phyloP scores from a whole-genome alignment of 257 asterid species.

The Leptodermis oblonga region DNA sequence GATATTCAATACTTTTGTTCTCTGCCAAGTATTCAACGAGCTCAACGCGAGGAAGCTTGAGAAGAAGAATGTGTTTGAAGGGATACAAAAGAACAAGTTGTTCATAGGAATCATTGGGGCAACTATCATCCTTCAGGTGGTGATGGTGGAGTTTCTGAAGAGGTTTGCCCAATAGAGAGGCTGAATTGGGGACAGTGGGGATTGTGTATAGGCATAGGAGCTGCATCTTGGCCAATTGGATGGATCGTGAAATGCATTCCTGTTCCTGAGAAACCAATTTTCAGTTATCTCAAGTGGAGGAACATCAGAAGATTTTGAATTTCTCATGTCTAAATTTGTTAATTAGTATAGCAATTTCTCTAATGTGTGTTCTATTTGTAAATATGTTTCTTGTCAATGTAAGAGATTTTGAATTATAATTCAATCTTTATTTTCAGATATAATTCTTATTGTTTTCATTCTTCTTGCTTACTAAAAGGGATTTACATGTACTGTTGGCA shows the following conservation, averaged over 20 bases:
- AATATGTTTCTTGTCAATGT: no score
- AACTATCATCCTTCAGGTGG: conserved; percentile 46
- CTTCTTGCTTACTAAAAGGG: no score
- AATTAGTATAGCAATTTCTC: no score
- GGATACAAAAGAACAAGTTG: conserved; percentile 43
- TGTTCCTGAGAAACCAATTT: conserved; percentile 27
- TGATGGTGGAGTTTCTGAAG: conserved; percentile 64
- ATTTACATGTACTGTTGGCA: no score
- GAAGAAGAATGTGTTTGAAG: conserved; percentile 54
- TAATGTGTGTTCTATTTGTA: no score
- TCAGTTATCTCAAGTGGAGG: conserved; percentile 18
- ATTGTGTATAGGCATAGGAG: conserved; percentile 42
- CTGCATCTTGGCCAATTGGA: conserved; percentile 53
- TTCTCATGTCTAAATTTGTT: not conserved
- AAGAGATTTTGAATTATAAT: no score
- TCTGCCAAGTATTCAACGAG: conserved; percentile 60
- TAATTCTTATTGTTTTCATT: no score
- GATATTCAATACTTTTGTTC: conserved; percentile 53
- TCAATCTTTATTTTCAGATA: no score
- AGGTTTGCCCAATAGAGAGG: conserved; percentile 60
- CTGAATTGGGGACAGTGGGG: conserved; percentile 61
- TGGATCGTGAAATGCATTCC: conserved; percentile 42
- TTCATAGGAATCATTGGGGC: conserved; percentile 52
- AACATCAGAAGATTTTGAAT: not conserved
- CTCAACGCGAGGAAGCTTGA: conserved; percentile 56